A percentile compares a stretch with the other conserved stretches of the same genome.
Conservation (phyloP, 1,139 yeast species). For the Nakaseomyces nivariensis region DNA sequence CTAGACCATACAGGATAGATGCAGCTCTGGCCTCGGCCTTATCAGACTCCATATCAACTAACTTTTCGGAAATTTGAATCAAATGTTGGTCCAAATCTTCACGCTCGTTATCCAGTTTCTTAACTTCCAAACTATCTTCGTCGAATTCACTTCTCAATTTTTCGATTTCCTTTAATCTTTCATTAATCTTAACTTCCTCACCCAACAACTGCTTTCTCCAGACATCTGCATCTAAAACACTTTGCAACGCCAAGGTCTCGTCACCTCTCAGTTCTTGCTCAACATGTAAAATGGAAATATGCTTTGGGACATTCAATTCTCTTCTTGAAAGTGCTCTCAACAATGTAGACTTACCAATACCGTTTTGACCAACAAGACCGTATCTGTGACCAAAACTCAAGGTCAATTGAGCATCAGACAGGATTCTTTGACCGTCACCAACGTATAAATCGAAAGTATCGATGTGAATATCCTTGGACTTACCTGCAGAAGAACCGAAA, state of each 20-base stretch:
- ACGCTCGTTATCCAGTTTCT: slow-evolving; percentile 78
- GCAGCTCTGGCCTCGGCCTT: slow-evolving; percentile 98
- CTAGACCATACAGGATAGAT: slow-evolving; percentile 83
- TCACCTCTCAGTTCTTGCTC: slow-evolving; percentile 97
- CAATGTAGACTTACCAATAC: slow-evolving; percentile 97
- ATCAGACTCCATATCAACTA: slow-evolving; percentile 89
- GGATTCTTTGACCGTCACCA: slow-evolving; percentile 89
- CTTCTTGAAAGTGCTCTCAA: slow-evolving; percentile 85
- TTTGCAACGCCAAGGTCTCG: slow-evolving; percentile 79
- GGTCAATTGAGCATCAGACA: slow-evolving; percentile 79
- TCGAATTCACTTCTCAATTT: slow-evolving; percentile 59
- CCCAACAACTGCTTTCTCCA: slow-evolving; percentile 86
- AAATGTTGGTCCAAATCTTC: slow-evolving; percentile 74
- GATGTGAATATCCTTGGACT: slow-evolving; percentile 86
- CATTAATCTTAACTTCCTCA: slow-evolving; percentile 68
- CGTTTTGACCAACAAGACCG: slow-evolving; percentile 97
- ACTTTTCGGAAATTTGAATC: slow-evolving; percentile 68
- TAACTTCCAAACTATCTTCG: slow-evolving; percentile 72
- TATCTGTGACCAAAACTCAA: slow-evolving; percentile 89
- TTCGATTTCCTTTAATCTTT: slow-evolving; percentile 67
- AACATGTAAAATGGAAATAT: slow-evolving; percentile 88
- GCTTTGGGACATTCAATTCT: slow-evolving; percentile 88
- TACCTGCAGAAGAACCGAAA: slow-evolving; percentile 83
- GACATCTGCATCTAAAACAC: slow-evolving; percentile 96
- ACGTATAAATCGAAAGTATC: slow-evolving; percentile 90